Conservation (phyloP, 1,284 basidiomycete species). For the Takashimella tepidaria region DNA sequence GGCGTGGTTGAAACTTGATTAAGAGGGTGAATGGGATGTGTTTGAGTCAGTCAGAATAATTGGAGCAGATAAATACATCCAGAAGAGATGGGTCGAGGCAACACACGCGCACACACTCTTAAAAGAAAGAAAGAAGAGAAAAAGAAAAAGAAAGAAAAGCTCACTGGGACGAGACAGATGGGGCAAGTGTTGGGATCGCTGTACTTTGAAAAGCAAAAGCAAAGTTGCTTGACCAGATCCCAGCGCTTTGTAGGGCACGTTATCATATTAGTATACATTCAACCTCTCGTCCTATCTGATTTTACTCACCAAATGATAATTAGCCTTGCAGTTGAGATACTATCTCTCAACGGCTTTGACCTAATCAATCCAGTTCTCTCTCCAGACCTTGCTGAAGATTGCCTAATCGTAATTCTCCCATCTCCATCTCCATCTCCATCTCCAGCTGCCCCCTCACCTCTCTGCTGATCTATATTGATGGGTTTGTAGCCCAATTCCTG, state of each 20-base stretch:
- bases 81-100: not conserved
- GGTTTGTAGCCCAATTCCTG: too few species aligned
- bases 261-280: not conserved
- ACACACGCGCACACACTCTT: too few species aligned
- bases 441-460: too few species aligned
- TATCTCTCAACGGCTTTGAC: slow-evolving; percentile 6
- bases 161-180: slow-evolving; percentile 18
- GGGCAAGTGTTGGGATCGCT: slow-evolving; percentile 45
- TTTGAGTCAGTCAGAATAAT: not conserved
- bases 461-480: too few species aligned
- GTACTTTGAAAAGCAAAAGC: slow-evolving; percentile 45
- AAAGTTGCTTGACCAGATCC: slow-evolving; percentile 40
- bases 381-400: too few species aligned
- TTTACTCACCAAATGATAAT: slow-evolving; percentile 8
- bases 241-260: slow-evolving; percentile 9
- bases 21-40: not conserved
- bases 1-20: slow-evolving; percentile 36
- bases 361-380: not conserved
- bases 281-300: not conserved
- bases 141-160: not conserved
- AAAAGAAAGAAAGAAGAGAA: not conserved
- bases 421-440: not conserved
- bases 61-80: not conserved
- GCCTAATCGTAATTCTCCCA: not conserved
- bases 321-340: slow-evolving; percentile 9